Evolutionary conservation across 169 alveolate species (phyloP).

Genomic region (Amoebophrya sp.): DNA sequence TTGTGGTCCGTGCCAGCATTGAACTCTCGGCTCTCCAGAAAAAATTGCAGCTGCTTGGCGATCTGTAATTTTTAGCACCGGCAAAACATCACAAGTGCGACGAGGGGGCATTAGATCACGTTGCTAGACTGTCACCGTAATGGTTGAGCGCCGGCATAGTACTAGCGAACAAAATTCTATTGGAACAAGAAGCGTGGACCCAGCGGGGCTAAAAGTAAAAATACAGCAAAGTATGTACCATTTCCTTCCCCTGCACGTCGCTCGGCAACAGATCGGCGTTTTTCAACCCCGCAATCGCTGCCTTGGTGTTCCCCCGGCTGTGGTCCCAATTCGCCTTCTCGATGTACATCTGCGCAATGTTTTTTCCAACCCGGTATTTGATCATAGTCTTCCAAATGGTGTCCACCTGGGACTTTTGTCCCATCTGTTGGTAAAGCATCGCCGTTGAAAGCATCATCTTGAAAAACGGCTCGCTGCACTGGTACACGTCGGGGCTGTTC

Average conservation of each 20-base stretch:
- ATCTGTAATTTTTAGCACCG: too few relatives aligned
- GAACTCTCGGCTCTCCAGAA: too few relatives aligned
- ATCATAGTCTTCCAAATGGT: background rate
- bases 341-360: background rate
- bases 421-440: background rate
- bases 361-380: background rate
- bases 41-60: too few relatives aligned
- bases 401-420: background rate
- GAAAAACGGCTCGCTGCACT: background rate
- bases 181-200: too few relatives aligned
- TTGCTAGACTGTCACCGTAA: too few relatives aligned
- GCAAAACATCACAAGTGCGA: too few relatives aligned
- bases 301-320: background rate
- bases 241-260: background rate
- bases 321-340: background rate
- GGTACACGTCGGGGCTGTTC: background rate
- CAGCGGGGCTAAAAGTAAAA: too few relatives aligned
- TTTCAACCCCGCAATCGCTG: background rate
- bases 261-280: background rate
- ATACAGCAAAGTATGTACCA: too few relatives aligned
- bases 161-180: too few relatives aligned
- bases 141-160: too few relatives aligned
- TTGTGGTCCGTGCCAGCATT: too few relatives aligned
- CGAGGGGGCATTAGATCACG: too few relatives aligned
- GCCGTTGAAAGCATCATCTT: background rate